Base-by-base conservation (phyloP, 306 rosid species). In the Cucurbita argyrosperma region DNA sequence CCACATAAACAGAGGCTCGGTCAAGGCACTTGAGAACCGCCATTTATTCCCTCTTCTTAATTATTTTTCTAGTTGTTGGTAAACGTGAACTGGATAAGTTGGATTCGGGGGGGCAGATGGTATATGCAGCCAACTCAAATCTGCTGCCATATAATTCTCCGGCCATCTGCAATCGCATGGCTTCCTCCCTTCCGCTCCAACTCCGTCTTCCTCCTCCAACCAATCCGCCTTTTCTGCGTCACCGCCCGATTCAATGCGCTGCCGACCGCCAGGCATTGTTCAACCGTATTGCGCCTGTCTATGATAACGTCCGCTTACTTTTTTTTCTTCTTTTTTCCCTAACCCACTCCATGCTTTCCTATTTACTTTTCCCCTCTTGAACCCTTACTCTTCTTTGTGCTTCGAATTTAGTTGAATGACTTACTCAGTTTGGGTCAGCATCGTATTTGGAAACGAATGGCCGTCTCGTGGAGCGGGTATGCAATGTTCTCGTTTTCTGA, bases 391-490 rank as follows among this genome's bases (percentile, higher is more conserved):
- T 16, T 47, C 13, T 53, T 45, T n/a, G 6, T 42, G 42, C 57
- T 45, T 11, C 30, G 13, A 8, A 40, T n/a, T 50, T 69, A 92
- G 96, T 77, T 92, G 74, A 88, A 89, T 74, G 99, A 89, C 79
- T 77, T 95, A 60, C 66, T 91, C 62, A 95, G 92, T 79, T 75
- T 95, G 80, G 96, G 97, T 54, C 96, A 95, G 82, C 96, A 95
- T 76, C 92, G 96, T 5, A 78, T 88, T 55, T 89, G 96, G 97
- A 95, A 95, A 84, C 82, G 96, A 75, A 95, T 91, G 97, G 80
- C 96, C 0, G 90, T 91, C 7, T 91, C 97, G 1, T 91, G 97
- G 97, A 80, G 85, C 79, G 84, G 89, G 97, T 87, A 83, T 45
- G 70, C 61, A 2, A 1, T 21, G 26, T 54, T 21, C 46, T 50